Evolutionary conservation across 2,329 filamentous ascomycete genomes (phyloP), one percentile per base, ranked within the genome.

Genomic region (Paraphaeosphaeria sporulosa): DNA sequence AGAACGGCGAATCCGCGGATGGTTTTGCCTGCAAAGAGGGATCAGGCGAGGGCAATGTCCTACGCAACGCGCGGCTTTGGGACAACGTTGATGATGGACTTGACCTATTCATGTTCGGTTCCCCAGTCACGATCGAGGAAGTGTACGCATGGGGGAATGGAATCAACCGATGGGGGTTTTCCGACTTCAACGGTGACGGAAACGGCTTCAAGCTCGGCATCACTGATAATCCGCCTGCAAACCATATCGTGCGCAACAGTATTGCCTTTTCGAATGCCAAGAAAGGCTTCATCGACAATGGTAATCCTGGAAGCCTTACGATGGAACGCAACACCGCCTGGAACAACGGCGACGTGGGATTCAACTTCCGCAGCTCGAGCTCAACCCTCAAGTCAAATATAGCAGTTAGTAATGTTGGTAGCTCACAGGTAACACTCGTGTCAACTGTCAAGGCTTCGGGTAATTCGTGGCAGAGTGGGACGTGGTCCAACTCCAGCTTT

Each of bases 1-100:
- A 84, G 73, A 84, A 84, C 47, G 82, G 82, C 15, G 82, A 84
- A 68, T 82, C 78, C 42, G 82, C 83, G 10, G 82, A 84, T 55
- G 82, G 82, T 0, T 81, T 84, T 47, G 82, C 77, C 1, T 80
- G 78, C 67, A 84, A 84, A 66, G 77, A 80, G 47, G 82, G 83
- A 7, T 74, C 69, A 1, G 82, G 82, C 3, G 76, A 76, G 21
- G 82, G 82, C 9, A 84, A 84, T 53, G 63, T 80, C 1, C 64
- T 84, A 7, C 77, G 78, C 30, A 80, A 80, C 6, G 79, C 81
- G 0, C 77, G 82, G 19, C 74, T 84, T 0, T 84, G 81, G 81
- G 78, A 84, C 55, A 84, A 84, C 34, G 82, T 84, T 7, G 82
- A 84, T 42, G 82, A 84, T 55, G 82, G 82, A 1, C 71, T 83